Base-by-base conservation (phyloP, 495 filamentous ascomycete species). In the Aspergillus wentii region DNA sequence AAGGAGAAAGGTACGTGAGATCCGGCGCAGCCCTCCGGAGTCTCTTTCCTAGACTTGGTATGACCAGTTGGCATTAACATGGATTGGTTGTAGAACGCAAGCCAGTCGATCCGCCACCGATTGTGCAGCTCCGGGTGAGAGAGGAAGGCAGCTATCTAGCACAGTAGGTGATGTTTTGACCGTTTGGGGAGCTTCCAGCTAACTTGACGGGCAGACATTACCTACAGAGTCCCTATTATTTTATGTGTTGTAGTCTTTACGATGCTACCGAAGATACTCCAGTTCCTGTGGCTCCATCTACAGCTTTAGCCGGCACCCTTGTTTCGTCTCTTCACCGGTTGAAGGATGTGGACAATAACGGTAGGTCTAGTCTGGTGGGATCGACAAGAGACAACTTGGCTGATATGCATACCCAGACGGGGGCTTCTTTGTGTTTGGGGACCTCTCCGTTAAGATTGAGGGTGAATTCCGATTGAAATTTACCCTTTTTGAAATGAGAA, bases 381-480 rank as follows among this genome's bases (percentile, higher is more conserved):
- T 18, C 7, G 33, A n/a, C n/a, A 41, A 15, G 20, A 22, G 15
- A 8, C 25, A 43, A 18, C 35, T 52, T 55, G 46, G 59, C 46
- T 6, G 2, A 7, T 17, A 13, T 8, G n/a, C n/a, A n/a, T n/a
- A n/a, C 16, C 20, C 52, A 76, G 91, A 96, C 72, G 90, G 88
- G 9, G 89, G 85, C 2, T 98, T 94, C 68, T 97, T 98, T 44
- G 86, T 97, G n/a, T 97, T 95, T 62, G 85, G 86, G 5, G 92
- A 98, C 59, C 66, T 98, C 13, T 95, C 91, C 0, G 79, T 94
- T 17, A 83, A 86, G 57, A 70, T 85, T 14, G 84, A 88, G 46
- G 92, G 92, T 17, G 73, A 74, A 4, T 94, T 79, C 46, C 71
- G 85, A 17, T 69, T 97, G 43, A 80, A 84, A 27, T 97, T 98